A percentile compares a stretch with the other conserved stretches of the same genome.
These are phyloP conservation scores for Lactifluus pinguis DNA, from an alignment of 768 basidiomycete species.

Conservation along the genomic window DNA sequence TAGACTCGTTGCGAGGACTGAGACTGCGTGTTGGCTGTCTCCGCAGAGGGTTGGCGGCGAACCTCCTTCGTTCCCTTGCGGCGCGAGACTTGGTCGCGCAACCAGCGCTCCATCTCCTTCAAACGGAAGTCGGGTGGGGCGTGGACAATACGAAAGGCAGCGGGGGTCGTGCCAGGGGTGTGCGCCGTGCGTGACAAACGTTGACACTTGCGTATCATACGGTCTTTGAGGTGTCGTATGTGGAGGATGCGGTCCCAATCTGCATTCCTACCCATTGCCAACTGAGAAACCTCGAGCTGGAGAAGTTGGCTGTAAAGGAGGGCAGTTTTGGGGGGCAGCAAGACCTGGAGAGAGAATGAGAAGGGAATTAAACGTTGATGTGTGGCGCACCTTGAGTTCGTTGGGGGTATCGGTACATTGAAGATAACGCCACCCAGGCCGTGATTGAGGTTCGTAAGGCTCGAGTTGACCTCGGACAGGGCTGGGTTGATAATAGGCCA, in stretches of 20 bases:
- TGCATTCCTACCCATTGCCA: slow-evolving; percentile 44
- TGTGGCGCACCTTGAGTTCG: slow-evolving; percentile 51
- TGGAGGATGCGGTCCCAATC: slow-evolving; percentile 65
- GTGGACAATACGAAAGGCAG: slow-evolving; percentile 54
- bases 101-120: slow-evolving; percentile 76
- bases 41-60: slow-evolving; percentile 31
- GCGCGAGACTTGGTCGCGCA: slow-evolving; percentile 37
- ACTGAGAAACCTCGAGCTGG: slow-evolving; percentile 50
- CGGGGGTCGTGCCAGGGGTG: slow-evolving; percentile 28
- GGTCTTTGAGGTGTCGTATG: slow-evolving; percentile 70
- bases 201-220: slow-evolving; percentile 74
- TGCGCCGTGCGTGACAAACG: slow-evolving; percentile 44
- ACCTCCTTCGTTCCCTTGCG: slow-evolving; percentile 14
- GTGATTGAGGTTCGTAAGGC: slow-evolving; percentile 43
- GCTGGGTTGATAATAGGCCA: slow-evolving; percentile 52
- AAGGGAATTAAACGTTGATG: neutral
- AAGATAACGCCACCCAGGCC: slow-evolving; percentile 59
- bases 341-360: slow-evolving; percentile 37
- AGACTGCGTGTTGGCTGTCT: slow-evolving; percentile 22
- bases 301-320: slow-evolving; percentile 58
- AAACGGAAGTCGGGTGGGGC: slow-evolving; percentile 66
- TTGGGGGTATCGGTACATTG: slow-evolving; percentile 71
- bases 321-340: slow-evolving; percentile 60
- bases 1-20: slow-evolving; percentile 18
- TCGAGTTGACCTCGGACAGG: slow-evolving; percentile 72